Evolutionary conservation across 345 rosid genomes (phyloP), one percentile per base, ranked within the genome.

Genomic region (Salix arbutifolia): DNA sequence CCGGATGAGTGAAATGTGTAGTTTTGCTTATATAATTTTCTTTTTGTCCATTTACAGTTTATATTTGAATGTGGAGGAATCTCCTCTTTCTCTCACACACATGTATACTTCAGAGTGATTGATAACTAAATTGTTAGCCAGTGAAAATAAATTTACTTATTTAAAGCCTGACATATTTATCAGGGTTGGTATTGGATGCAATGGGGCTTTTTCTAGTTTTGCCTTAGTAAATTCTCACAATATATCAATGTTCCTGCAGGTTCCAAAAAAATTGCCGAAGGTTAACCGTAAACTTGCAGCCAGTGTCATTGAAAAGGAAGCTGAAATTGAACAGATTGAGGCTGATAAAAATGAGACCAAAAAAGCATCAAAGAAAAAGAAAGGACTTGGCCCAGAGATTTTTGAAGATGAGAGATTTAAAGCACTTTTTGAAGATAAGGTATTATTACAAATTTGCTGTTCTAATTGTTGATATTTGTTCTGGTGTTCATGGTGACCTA

Each of bases 281-380:
- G 93, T 89, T 79, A 92, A 95, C 84, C 81, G 88, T 60, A 82
- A 72, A n/a, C 89, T 95, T 72, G 97, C 97, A 68, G 88, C 73
- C 38, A 68, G 75, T 71, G 85, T 92, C 65, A 79, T 84, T 71
- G 83, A 86, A 71, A 80, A 85, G 35, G 96, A 90, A 77, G 94
- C 86, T 52, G 94, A 87, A 78, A 86, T 85, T 67, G 91, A 85
- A 66, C 84, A 74, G 73, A 84, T 83, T 66, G 88, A 67, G 35
- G 79, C 38, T 7, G 94, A 86, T 25, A 91, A 78, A 37, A 82
- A 71, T 72, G 96, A 90, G 72, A 72, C 72, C 13, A 89, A 88
- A 85, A 94, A 89, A 86, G 84, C 70, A 73, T 87, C 89, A 10
- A 92, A 88, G 90, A 95, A 87, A 81, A 94, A 87, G 90, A 95